Evolutionary conservation across 2,329 filamentous ascomycete species (phyloP), one percentile per base, ranked within the genome.

Genomic region (Alternaria longipes): DNA sequence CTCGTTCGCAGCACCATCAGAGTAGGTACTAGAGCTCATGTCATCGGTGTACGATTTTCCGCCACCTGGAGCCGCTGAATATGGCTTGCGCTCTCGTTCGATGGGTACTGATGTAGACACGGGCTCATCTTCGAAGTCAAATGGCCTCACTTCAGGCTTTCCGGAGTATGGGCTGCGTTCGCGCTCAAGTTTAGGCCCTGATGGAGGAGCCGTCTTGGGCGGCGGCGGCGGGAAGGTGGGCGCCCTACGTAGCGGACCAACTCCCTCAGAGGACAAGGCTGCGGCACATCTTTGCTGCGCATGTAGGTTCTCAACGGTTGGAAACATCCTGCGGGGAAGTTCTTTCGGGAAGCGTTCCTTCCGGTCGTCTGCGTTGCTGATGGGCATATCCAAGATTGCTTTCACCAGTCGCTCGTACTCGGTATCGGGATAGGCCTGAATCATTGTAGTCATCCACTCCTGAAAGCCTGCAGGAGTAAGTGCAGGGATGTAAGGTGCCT

Each of bases 321-420:
- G 93, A 40, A 97, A 86, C 4, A 95, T 82, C 53, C 90, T 85
- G 41, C 92, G 84, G 1, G 91, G 89, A 3, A 97, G 84, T 68
- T 93, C 89, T 65, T 92, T 93, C 0, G 93, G 93, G 56, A 96
- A 89, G 3, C 91, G 84, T 76, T 94, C 91, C 11, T 86, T 87
- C 64, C 84, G 86, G 49, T 90, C 86, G 56, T 84, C 82, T 0
- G 88, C 84, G 56, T 89, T 87, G 69, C 76, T 88, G 68, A 96
- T 90, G 0, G 92, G 90, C 78, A 94, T 87, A 45, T 89, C 85
- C 4, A 87, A 77, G 4, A 94, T 86, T 22, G 92, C 87, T 59
- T 86, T 88, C 44, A 87, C 83, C 5, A 97, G 82, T 9, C 93
- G 87, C 42, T 86, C 84, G 59, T 88, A 90, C 76, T 97, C 93